Conservation (phyloP, 805 yeast species). For the Kodamaea kaohsiungensis region DNA sequence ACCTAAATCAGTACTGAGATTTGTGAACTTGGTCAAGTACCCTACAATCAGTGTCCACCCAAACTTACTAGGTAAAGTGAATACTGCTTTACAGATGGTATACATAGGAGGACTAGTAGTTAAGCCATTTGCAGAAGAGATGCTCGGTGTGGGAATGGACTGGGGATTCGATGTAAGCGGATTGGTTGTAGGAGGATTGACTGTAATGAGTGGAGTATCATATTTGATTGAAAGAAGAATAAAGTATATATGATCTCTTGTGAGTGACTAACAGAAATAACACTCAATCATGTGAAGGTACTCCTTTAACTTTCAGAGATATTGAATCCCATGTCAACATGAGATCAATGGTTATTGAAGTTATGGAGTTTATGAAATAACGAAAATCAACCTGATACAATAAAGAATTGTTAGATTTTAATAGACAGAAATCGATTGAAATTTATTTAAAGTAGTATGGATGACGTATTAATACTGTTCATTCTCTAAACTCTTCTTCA, state of each 20-base stretch:
- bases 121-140: conserved; percentile 31
- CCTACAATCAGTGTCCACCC: conserved; percentile 90
- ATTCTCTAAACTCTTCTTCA: background rate
- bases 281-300: too few species aligned
- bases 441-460: too few species aligned
- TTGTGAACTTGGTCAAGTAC: conserved; percentile 68
- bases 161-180: conserved; percentile 17
- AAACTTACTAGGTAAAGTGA: conserved; percentile 78
- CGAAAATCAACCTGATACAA: too few species aligned
- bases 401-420: too few species aligned
- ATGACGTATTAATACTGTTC: too few species aligned
- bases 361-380: too few species aligned
- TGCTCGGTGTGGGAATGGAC: conserved; percentile 15
- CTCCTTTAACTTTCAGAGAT: too few species aligned
- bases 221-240: conserved; percentile 75
- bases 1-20: conserved; percentile 72
- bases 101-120: conserved; percentile 61
- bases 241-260: conserved; percentile 39
- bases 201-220: conserved; percentile 74
- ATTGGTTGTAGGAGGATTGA: conserved; percentile 51
- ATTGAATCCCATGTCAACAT: too few species aligned
- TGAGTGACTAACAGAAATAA: too few species aligned
- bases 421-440: too few species aligned
- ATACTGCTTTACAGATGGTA: conserved; percentile 91
- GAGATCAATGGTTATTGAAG: too few species aligned